A percentile compares a stretch with the other conserved stretches of the same genome.
phyloP scores from a whole-genome alignment of 1,139 yeast genomes.

The Candida dubliniensis region DNA sequence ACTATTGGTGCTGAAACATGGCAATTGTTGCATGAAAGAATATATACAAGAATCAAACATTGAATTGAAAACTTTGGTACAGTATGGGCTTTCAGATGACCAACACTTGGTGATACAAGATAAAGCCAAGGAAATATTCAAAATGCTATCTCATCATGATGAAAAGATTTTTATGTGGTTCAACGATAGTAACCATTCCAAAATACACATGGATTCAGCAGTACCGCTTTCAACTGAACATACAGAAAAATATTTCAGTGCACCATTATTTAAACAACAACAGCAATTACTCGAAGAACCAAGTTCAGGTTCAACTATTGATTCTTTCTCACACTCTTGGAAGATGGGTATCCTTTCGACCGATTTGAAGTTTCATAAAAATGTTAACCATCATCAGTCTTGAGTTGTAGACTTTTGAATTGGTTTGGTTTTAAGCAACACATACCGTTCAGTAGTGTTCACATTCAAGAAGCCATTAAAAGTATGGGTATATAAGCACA shows the following conservation, averaged over 20 bases:
- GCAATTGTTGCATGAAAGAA: constrained; percentile 37
- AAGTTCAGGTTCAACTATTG: background rate
- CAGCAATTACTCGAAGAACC: background rate
- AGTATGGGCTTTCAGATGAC: constrained; percentile 32
- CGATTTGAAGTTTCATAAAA: constrained; percentile 1
- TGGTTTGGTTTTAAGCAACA: no score
- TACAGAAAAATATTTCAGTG: constrained; percentile 14
- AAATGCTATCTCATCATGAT: constrained; percentile 16
- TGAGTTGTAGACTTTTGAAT: background rate
- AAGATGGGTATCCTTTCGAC: constrained; percentile 8
- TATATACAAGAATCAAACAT: constrained; percentile 24
- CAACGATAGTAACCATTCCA: constrained; percentile 1
- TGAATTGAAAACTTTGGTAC: constrained; percentile 31
- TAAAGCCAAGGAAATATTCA: constrained; percentile 25
- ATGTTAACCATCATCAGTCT: background rate
- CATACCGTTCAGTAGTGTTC: no score
- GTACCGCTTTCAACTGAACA: constrained; percentile 13
- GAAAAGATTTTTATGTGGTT: constrained; percentile 23
- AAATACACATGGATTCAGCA: constrained; percentile 16
- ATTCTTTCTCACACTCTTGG: constrained; percentile 7
- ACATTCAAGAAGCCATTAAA: no score
- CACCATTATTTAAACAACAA: constrained; percentile 4
- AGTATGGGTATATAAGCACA: no score
- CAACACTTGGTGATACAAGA: constrained; percentile 20
- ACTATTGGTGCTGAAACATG: constrained; percentile 27